Evolutionary conservation across 257 asterid genomes (phyloP).

Genomic region (Petrea volubilis): DNA sequence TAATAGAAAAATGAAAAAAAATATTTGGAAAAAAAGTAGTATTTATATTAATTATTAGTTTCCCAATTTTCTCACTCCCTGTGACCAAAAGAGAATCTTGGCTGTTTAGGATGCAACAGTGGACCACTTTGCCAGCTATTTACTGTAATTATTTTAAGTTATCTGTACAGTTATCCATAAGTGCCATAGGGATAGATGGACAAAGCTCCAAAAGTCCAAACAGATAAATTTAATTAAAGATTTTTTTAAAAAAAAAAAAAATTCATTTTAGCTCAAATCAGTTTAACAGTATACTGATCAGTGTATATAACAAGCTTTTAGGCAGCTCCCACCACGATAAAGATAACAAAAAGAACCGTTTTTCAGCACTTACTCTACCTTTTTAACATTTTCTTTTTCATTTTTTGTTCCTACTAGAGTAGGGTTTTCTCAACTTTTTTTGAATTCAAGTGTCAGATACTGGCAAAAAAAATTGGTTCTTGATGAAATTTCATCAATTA

Average conservation of each 20-base stretch:
- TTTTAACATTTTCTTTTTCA: slow-evolving; percentile 5
- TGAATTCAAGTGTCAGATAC: slow-evolving; percentile 34
- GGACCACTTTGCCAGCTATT: slow-evolving; percentile 50
- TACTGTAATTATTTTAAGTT: slow-evolving; percentile 33
- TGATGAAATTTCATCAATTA: slow-evolving; percentile 21
- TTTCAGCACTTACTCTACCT: slow-evolving; percentile 20
- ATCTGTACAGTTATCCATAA: slow-evolving; percentile 31
- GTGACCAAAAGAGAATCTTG: slow-evolving; percentile 32
- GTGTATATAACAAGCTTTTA: slow-evolving; percentile 41
- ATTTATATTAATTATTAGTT: not conserved
- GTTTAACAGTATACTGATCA: slow-evolving; percentile 22
- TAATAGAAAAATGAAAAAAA: not conserved
- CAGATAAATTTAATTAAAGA: not conserved
- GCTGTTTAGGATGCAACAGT: slow-evolving; percentile 28
- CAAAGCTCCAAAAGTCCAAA: slow-evolving; percentile 28
- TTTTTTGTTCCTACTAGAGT: not conserved
- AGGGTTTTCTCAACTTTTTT: slow-evolving; percentile 35
- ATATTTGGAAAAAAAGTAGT: slow-evolving; percentile 13
- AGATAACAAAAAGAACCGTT: slow-evolving; percentile 31
- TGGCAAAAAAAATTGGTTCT: slow-evolving; percentile 33
- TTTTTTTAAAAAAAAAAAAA: too few species aligned
- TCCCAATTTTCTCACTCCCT: slow-evolving; percentile 11
- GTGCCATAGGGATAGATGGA: slow-evolving; percentile 11
- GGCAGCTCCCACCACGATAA: slow-evolving; percentile 40
- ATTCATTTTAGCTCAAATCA: slow-evolving; percentile 22